Percentiles rank a stretch among this genome's conserved stretches.
phyloP scores from a whole-genome alignment of 768 basidiomycete species.

The Lyophyllum decastes region DNA sequence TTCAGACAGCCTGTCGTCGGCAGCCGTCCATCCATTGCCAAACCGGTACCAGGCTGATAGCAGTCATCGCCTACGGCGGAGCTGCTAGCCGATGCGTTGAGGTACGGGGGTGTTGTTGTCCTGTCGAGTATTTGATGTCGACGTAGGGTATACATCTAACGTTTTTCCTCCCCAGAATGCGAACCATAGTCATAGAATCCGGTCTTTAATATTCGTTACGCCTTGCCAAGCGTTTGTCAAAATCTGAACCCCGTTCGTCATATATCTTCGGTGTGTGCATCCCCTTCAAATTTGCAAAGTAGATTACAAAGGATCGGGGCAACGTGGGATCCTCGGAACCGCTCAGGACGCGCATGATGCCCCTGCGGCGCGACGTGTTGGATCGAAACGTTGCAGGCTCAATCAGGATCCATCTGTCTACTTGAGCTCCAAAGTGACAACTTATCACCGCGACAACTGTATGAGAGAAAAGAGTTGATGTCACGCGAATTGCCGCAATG shows the following conservation, averaged over 20 bases:
- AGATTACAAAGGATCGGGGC: slow-evolving; percentile 18
- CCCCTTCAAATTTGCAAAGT: neutral
- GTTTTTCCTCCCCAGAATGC: neutral
- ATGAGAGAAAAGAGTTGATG: slow-evolving; percentile 9
- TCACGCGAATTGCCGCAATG: slow-evolving; percentile 12
- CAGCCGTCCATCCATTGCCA: neutral
- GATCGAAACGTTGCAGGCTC: slow-evolving; percentile 3
- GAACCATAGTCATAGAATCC: neutral
- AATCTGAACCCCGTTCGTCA: neutral
- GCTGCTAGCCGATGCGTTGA: neutral
- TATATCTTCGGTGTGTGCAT: neutral
- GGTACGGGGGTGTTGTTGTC: slow-evolving; percentile 5
- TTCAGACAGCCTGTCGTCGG: neutral
- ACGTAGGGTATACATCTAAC: neutral
- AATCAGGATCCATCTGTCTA: slow-evolving; percentile 14
- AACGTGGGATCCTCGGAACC: slow-evolving; percentile 32
- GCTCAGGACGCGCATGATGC: slow-evolving; percentile 15
- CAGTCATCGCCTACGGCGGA: neutral
- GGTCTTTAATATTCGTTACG: neutral
- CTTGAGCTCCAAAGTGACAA: slow-evolving; percentile 4
- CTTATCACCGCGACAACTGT: slow-evolving; percentile 11
- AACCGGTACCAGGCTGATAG: neutral
- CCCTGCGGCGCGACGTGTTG: slow-evolving; percentile 7
- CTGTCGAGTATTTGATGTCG: slow-evolving; percentile 5
- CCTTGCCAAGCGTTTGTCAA: neutral